These are phyloP conservation scores for Mycena capillaripes DNA, from an alignment of 768 basidiomycete species.

Conservation along the genomic window DNA sequence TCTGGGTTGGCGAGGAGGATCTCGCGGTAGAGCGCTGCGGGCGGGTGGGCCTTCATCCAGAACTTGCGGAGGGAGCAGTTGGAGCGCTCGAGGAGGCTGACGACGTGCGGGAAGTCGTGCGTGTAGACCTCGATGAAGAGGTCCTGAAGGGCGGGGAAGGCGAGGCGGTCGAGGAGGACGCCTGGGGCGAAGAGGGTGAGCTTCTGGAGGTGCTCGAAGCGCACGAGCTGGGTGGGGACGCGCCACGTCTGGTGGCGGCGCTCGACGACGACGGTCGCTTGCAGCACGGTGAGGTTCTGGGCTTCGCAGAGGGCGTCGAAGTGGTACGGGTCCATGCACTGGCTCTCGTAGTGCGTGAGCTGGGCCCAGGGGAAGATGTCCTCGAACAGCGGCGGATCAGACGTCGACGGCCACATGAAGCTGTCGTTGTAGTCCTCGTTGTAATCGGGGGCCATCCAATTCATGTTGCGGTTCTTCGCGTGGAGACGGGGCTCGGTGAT, in stretches of 20 bases:
- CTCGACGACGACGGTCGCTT: constrained; percentile 2
- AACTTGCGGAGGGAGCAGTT: constrained; percentile 8
- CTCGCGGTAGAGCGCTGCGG: not conserved
- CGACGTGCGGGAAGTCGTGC: constrained; percentile 2
- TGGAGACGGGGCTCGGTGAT: constrained; percentile 17
- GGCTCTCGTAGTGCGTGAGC: constrained; percentile 18
- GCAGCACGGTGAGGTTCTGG: constrained; percentile 2
- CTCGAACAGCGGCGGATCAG: not conserved
- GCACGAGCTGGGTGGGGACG: not conserved
- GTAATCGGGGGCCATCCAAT: not conserved
- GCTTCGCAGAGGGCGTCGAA: not conserved
- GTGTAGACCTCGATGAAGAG: constrained; percentile 3
- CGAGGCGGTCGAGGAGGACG: constrained; percentile 3
- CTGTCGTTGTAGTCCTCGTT: not conserved
- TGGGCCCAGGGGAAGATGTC: constrained; percentile 5
- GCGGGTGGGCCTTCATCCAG: constrained; percentile 10
- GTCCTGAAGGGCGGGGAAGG: not conserved
- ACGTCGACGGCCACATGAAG: constrained; percentile 14
- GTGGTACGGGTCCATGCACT: constrained; percentile 6
- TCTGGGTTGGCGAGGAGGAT: not conserved
- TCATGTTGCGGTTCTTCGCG: constrained; percentile 11
- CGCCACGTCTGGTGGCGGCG: not conserved
- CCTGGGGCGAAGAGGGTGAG: constrained; percentile 5
- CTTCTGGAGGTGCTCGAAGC: constrained; percentile 1
- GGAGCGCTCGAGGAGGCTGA: constrained; percentile 1